phyloP scores from a whole-genome alignment of 495 filamentous ascomycete species.

The Glonium stellatum region DNA sequence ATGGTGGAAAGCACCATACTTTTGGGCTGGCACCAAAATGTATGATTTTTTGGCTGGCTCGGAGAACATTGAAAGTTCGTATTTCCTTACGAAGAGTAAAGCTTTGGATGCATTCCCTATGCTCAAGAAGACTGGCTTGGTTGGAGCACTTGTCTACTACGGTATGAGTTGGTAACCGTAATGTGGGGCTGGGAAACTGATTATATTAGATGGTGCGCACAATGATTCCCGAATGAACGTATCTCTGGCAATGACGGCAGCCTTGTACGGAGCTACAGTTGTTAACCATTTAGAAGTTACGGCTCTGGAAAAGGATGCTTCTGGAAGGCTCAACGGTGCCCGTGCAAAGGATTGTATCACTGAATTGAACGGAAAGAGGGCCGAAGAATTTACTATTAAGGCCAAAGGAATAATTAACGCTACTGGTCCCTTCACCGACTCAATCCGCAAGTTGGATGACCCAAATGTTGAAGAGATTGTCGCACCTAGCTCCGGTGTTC shows the following conservation, averaged over 20 bases:
- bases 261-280: conserved; percentile 85
- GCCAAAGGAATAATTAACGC: conserved; percentile 93
- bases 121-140: conserved; percentile 77
- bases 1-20: conserved; percentile 98
- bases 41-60: conserved; percentile 93
- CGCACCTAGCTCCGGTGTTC: conserved; percentile 86
- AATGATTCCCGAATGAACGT: conserved; percentile 99
- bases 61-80: conserved; percentile 95
- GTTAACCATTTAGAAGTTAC: conserved; percentile 92
- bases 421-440: conserved; percentile 91
- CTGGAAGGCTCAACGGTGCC: conserved; percentile 76
- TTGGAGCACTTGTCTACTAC: conserved; percentile 94
- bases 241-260: conserved; percentile 89
- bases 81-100: conserved; percentile 91
- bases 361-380: conserved; percentile 47
- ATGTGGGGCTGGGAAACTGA: conserved; percentile 18
- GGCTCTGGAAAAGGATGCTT: conserved; percentile 67
- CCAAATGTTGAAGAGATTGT: conserved; percentile 75
- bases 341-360: conserved; percentile 66
- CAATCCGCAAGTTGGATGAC: conserved; percentile 85
- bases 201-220: conserved; percentile 71
- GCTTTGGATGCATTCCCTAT: conserved; percentile 97
- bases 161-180: conserved; percentile 41
- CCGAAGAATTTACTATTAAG: conserved; percentile 63
- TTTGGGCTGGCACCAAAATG: conserved; percentile 91